Base-by-base conservation (phyloP, 1,139 yeast genomes). In the Yamadazyma membranifaciens region DNA sequence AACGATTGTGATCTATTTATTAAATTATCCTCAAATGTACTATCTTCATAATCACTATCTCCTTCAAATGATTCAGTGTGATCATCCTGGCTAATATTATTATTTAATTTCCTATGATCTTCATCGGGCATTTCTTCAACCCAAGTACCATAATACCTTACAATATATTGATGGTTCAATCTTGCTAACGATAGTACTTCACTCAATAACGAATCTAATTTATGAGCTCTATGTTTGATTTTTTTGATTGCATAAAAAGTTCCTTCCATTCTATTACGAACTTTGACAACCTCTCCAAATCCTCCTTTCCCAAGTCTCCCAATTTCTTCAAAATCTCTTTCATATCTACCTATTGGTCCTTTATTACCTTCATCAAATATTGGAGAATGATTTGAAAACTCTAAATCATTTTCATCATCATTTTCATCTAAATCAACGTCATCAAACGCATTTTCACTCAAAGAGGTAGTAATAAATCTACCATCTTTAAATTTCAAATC, bases 61-160 rank as follows among this genome's bases (percentile, higher is more conserved):
- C 47, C 56, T 1, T 45, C 44, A 6, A 37, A 37, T 3, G 35
- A 33, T n/a, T 33, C 12, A 11, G 40, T 35, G 7, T 20, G 24
- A 12, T 27, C 14, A 3, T 27, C 14, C 12, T 11, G 14, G 5
- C 7, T n/a, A 27, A 11, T 3, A 16, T 35, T 27, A n/a, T 27
- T 15, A 9, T 30, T 16, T 6, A 4, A 3, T 13, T 14, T 33
- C 15, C 6, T 6, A 22, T 25, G 12, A 10, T 45, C 40, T 13
- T 41, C 41, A n/a, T 47, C 46, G 3, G 40, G 49, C 3, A 81
- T 79, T 40, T 83, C 87, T 56, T 92, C 98, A 2, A 92, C 78
- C 99, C 98, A 94, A 0, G 98, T 95, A 2, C 97, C 95, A 63
- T 87, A 92, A 59, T 94, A 94, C 41, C 98, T 68, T 1, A 94